Conservation (phyloP, 768 basidiomycete genomes). For the Jaapia argillacea region DNA sequence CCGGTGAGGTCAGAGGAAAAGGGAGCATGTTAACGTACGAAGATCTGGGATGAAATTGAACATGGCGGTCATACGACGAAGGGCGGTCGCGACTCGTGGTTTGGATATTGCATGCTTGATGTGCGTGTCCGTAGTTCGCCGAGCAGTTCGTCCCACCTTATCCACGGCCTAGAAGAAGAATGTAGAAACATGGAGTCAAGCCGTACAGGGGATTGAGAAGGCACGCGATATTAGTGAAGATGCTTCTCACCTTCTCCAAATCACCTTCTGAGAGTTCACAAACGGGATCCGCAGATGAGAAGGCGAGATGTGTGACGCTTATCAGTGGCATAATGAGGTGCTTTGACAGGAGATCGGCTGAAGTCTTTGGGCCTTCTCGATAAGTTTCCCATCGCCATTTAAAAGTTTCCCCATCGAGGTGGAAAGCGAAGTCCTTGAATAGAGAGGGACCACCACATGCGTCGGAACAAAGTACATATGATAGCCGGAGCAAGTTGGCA, state of each 20-base stretch:
- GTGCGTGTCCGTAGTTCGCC: slow-evolving; percentile 61
- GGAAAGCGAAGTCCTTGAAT: slow-evolving; percentile 69
- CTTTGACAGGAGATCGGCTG: slow-evolving; percentile 66
- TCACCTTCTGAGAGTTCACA: slow-evolving; percentile 44
- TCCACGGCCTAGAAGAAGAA: slow-evolving; percentile 44
- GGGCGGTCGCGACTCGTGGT: slow-evolving; percentile 54
- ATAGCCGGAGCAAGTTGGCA: no score
- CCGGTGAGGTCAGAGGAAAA: slow-evolving; percentile 6
- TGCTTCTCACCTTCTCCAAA: slow-evolving; percentile 49
- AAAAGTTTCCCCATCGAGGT: slow-evolving; percentile 47
- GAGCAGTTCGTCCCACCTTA: slow-evolving; percentile 57
- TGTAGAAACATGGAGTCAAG: no score
- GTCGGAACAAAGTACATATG: no score
- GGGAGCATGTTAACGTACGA: slow-evolving; percentile 58
- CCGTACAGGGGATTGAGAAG: slow-evolving; percentile 5
- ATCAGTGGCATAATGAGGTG: slow-evolving; percentile 74
- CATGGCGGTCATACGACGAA: slow-evolving; percentile 63
- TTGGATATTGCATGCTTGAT: slow-evolving; percentile 62
- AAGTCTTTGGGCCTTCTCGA: slow-evolving; percentile 49
- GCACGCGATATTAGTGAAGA: slow-evolving; percentile 2
- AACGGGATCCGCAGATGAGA: slow-evolving; percentile 49
- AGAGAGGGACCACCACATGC: no score
- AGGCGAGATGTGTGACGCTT: slow-evolving; percentile 57
- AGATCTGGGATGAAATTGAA: slow-evolving; percentile 57
- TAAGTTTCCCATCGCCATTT: slow-evolving; percentile 78